Evolutionary conservation across 2,329 filamentous ascomycete species (phyloP).

Genomic region (Drechslerella dactyloides): DNA sequence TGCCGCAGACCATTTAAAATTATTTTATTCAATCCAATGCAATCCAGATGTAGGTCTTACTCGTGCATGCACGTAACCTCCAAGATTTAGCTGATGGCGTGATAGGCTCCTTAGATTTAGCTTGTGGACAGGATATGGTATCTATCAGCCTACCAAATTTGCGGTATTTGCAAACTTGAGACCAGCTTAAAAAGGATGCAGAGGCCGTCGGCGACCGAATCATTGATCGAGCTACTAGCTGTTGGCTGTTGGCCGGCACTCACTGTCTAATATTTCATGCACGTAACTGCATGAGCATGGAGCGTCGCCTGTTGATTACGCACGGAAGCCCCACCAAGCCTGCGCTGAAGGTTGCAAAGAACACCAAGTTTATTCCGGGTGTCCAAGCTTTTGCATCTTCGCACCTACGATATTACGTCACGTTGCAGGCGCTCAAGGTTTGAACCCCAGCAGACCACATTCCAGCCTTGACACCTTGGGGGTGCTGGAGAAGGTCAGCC

Average conservation of each 20-base stretch:
- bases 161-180: too few species aligned
- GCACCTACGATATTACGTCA: conserved; percentile 50
- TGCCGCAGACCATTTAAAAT: too few species aligned
- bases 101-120: too few species aligned
- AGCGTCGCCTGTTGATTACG: conserved; percentile 24
- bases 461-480: conserved; percentile 38
- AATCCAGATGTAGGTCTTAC: too few species aligned
- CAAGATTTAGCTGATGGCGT: too few species aligned
- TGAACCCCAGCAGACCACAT: conserved; percentile 28
- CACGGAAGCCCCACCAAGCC: conserved; percentile 12
- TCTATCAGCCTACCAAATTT: too few species aligned
- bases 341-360: neutral
- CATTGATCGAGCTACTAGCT: too few species aligned
- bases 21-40: too few species aligned
- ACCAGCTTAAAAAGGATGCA: neutral
- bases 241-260: conserved; percentile 5
- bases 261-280: conserved; percentile 14
- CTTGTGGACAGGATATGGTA: too few species aligned
- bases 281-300: conserved; percentile 49
- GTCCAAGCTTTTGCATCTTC: conserved; percentile 24
- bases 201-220: conserved; percentile 7
- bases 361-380: neutral
- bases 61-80: too few species aligned
- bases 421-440: conserved; percentile 39
- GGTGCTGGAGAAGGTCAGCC: conserved; percentile 48